Conservation (phyloP, 2,329 filamentous ascomycete genomes). For the Penicillium sp. region DNA sequence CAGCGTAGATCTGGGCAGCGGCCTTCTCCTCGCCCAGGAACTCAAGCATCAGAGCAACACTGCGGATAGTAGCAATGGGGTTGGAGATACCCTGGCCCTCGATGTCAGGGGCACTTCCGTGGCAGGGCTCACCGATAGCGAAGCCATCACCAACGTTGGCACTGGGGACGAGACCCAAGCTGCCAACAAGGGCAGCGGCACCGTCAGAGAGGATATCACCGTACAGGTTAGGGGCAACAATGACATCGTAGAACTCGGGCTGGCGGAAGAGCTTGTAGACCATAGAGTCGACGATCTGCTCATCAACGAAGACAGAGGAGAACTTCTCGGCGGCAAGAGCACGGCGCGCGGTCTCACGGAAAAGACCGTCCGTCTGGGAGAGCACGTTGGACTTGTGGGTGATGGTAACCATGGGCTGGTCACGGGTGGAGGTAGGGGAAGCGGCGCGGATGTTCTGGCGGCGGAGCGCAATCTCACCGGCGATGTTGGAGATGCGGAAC, state of each 20-base stretch:
- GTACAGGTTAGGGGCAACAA: conserved; percentile 96
- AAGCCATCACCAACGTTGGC: conserved; percentile 94
- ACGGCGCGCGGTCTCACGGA: conserved; percentile 73
- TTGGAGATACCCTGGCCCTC: conserved; percentile 91
- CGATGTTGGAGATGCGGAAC: conserved; percentile 84
- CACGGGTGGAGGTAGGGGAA: conserved; percentile 52
- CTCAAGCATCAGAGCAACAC: conserved; percentile 91
- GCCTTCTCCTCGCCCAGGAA: conserved; percentile 85
- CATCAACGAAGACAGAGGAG: conserved; percentile 68
- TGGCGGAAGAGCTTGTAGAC: conserved; percentile 99
- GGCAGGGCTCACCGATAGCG: conserved; percentile 96
- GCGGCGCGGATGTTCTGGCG: conserved; percentile 73
- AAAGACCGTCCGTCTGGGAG: conserved; percentile 92
- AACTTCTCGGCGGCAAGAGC: conserved; percentile 68
- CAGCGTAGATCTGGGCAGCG: conserved; percentile 83
- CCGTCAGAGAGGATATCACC: conserved; percentile 96
- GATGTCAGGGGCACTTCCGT: conserved; percentile 94
- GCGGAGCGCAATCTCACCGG: conserved; percentile 87
- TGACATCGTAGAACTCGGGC: conserved; percentile 91
- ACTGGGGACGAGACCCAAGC: conserved; percentile 84
- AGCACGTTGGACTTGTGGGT: conserved; percentile 99
- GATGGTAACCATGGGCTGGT: conserved; percentile 77
- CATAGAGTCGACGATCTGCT: conserved; percentile 99
- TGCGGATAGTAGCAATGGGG: conserved; percentile 90
- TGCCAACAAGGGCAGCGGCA: conserved; percentile 88